Percentiles rank a stretch among this genome's conserved stretches.
Evolutionary conservation across 169 alveolate genomes (phyloP).

Genomic region (Plasmodium chabaudi): DNA sequence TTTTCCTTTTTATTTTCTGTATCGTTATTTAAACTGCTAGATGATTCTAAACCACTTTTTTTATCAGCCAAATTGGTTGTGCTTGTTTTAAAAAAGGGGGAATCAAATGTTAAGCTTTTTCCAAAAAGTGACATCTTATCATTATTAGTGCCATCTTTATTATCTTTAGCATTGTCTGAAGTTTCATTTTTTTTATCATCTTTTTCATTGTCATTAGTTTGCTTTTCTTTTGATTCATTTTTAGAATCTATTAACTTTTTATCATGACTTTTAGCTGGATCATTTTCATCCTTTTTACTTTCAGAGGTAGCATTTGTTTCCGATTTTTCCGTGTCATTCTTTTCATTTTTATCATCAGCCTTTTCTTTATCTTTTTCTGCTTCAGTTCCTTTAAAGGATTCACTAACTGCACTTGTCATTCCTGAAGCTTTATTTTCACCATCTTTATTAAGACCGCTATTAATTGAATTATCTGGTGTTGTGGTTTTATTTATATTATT

Average conservation of each 20-base stretch:
- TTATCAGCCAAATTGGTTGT: not conserved
- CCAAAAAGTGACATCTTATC: constrained; percentile 1
- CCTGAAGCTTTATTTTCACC: not conserved
- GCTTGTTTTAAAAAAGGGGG: constrained; percentile 16
- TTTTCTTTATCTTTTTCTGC: constrained; percentile 17
- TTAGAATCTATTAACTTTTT: constrained; percentile 2
- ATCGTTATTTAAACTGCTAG: constrained; percentile 4
- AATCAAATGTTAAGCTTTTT: constrained; percentile 15
- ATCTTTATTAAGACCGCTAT: not conserved
- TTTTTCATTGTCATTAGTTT: not conserved
- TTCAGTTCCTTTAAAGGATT: not conserved
- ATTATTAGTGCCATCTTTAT: not conserved
- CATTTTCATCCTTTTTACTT: constrained; percentile 17
- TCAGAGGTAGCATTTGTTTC: not conserved
- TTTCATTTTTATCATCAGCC: not conserved
- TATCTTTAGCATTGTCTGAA: not conserved
- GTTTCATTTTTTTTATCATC: not conserved
- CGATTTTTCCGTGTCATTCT: not conserved
- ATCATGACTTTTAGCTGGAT: not conserved
- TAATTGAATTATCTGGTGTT: not conserved
- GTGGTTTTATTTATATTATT: constrained; percentile 2
- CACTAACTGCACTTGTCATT: too few relatives aligned
- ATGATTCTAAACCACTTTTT: constrained; percentile 2
- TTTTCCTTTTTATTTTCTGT: not conserved
- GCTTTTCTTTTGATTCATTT: not conserved